These are phyloP conservation scores for Tolypocladium paradoxum DNA, from an alignment of 2,329 filamentous ascomycete genomes.

Conservation along the genomic window DNA sequence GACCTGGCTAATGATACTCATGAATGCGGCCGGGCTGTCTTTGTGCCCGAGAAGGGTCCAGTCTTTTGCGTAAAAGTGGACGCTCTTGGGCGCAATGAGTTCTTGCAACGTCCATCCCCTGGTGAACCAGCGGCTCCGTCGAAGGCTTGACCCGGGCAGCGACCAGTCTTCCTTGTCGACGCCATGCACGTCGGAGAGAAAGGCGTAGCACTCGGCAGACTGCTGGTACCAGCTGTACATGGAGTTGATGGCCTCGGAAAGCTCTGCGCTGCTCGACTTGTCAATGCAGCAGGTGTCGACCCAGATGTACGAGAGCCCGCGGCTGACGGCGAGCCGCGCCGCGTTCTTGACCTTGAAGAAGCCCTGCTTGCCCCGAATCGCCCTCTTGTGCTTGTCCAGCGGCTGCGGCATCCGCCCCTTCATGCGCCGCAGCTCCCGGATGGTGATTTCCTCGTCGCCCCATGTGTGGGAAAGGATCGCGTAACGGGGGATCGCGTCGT, in stretches of 20 bases:
- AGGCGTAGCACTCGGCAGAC: conserved; percentile 1
- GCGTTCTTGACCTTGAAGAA: background rate
- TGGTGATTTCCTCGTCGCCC: conserved; percentile 17
- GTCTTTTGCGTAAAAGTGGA: background rate
- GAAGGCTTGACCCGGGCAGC: background rate
- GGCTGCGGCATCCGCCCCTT: conserved; percentile 1
- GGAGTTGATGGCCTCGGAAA: conserved; percentile 2
- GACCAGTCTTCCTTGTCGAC: background rate
- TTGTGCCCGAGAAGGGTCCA: background rate
- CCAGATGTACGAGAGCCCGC: conserved; percentile 13
- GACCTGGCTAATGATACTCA: background rate
- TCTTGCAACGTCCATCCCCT: no score
- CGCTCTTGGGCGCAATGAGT: background rate
- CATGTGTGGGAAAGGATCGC: conserved; percentile 26
- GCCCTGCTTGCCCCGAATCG: background rate
- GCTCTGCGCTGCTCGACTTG: conserved; percentile 4
- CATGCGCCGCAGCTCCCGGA: conserved; percentile 6
- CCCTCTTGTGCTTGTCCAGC: background rate
- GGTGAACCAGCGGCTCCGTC: background rate
- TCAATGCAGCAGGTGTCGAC: conserved; percentile 11
- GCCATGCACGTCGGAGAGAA: background rate
- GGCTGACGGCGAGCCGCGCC: conserved; percentile 1
- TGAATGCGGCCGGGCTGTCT: background rate
- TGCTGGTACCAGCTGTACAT: conserved; percentile 2
- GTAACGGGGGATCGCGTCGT: conserved; percentile 13